Conservation (phyloP, 1,139 yeast species). For the Suhomyces chickasaworum region DNA sequence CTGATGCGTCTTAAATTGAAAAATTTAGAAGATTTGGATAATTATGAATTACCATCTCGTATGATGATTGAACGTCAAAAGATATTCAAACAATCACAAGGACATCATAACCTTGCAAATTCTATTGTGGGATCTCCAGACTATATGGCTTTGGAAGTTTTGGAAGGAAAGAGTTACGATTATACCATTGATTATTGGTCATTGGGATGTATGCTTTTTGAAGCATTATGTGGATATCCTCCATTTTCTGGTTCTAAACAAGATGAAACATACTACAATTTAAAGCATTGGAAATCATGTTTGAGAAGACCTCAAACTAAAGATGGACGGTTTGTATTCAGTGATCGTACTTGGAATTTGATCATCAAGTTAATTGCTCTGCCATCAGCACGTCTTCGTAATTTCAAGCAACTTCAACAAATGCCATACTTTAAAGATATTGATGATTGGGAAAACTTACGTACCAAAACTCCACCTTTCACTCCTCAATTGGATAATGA, state of each 20-base stretch:
- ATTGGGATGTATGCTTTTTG: slow-evolving; percentile 91
- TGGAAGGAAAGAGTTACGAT: slow-evolving; percentile 91
- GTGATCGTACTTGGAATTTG: slow-evolving; percentile 95
- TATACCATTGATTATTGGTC: slow-evolving; percentile 99
- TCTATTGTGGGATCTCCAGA: slow-evolving; percentile 98
- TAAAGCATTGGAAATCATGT: slow-evolving; percentile 90
- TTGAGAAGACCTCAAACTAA: slow-evolving; percentile 89
- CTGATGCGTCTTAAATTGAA: slow-evolving; percentile 86
- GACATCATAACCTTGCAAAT: slow-evolving; percentile 72
- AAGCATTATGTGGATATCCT: slow-evolving; percentile 91
- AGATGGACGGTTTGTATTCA: slow-evolving; percentile 87
- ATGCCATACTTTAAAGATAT: slow-evolving; percentile 85
- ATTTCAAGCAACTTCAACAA: slow-evolving; percentile 76
- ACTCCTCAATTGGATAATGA: slow-evolving; percentile 96
- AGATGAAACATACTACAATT: slow-evolving; percentile 91
- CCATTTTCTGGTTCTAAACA: slow-evolving; percentile 94
- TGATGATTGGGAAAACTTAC: slow-evolving; percentile 65
- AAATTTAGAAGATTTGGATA: slow-evolving; percentile 68
- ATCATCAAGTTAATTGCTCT: slow-evolving; percentile 78
- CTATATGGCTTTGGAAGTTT: slow-evolving; percentile 97
- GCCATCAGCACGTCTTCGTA: slow-evolving; percentile 71
- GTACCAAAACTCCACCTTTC: slow-evolving; percentile 83
- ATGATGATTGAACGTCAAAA: slow-evolving; percentile 87
- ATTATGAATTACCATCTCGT: slow-evolving; percentile 71
- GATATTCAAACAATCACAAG: slow-evolving; percentile 75